Conservation (phyloP, 2,329 filamentous ascomycete species). For the Hymenoscyphus scutula region DNA sequence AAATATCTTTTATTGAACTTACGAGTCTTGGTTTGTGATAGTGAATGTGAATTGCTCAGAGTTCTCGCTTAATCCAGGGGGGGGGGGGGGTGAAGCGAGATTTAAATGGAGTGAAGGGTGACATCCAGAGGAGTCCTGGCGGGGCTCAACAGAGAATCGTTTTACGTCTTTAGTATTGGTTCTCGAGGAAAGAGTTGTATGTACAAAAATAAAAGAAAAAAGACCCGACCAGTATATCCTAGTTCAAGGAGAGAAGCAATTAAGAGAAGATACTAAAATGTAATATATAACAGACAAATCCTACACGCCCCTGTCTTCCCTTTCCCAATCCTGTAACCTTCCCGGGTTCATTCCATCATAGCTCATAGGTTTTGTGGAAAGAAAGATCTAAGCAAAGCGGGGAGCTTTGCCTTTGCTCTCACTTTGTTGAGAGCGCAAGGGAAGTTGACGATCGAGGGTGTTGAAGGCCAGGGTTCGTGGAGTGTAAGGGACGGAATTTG, state of each 20-base stretch:
- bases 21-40: background rate
- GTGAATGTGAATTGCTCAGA: background rate
- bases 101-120: background rate
- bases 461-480: constrained; percentile 68
- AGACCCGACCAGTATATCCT: constrained; percentile 6
- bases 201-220: constrained; percentile 8
- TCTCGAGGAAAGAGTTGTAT: background rate
- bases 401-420: constrained; percentile 10
- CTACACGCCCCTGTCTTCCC: constrained; percentile 1
- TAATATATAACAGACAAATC: constrained; percentile 7
- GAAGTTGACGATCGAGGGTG: constrained; percentile 57
- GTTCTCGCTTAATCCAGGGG: background rate
- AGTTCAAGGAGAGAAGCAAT: constrained; percentile 9
- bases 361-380: background rate
- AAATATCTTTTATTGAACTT: too few relatives aligned
- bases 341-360: background rate
- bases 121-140: too few relatives aligned
- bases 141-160: too few relatives aligned
- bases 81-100: background rate
- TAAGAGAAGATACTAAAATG: constrained; percentile 11
- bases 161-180: constrained; percentile 1
- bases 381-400: constrained; percentile 12
- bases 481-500: constrained; percentile 52
- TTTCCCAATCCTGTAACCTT: background rate
- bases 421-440: constrained; percentile 40